A percentile compares a stretch with the other conserved stretches of the same genome.
These are phyloP conservation scores for Hypoxylon rickii DNA, from an alignment of 495 filamentous ascomycete species.

Conservation along the genomic window DNA sequence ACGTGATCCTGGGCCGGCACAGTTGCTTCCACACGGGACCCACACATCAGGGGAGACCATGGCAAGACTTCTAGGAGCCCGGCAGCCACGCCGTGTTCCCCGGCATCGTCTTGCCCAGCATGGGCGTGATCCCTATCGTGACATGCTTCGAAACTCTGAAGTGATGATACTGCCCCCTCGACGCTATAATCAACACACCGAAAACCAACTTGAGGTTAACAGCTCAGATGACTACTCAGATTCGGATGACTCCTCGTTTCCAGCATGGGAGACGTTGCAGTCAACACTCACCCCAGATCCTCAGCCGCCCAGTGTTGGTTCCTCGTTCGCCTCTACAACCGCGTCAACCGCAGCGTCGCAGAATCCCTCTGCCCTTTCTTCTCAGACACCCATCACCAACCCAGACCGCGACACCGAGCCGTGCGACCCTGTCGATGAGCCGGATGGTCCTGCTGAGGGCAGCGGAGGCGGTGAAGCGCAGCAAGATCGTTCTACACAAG, in stretches of 20 bases:
- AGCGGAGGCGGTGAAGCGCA: constrained; percentile 29
- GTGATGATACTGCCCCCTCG: no score
- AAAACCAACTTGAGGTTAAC: no score
- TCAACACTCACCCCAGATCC: constrained; percentile 81
- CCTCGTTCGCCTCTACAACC: constrained; percentile 75
- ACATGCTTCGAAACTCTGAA: no score
- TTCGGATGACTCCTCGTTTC: constrained; percentile 74
- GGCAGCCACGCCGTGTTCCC: no score
- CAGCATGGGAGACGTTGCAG: constrained; percentile 78
- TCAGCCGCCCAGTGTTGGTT: constrained; percentile 75
- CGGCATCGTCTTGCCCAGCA: no score
- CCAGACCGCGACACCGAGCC: constrained; percentile 40
- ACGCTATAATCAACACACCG: no score
- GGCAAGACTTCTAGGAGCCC: no score
- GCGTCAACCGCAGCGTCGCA: constrained; percentile 49
- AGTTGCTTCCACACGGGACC: no score
- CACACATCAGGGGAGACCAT: no score
- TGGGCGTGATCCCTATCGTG: no score
- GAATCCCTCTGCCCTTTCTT: constrained; percentile 39
- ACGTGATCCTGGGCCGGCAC: no score
- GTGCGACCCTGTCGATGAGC: constrained; percentile 47
- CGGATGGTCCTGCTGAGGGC: constrained; percentile 39
- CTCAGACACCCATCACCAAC: constrained; percentile 43
- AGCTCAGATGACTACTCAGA: no score
- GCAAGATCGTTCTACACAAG: not conserved